Percentiles rank a stretch among this genome's conserved stretches.
These are phyloP conservation scores for Amniculicola lignicola DNA, from an alignment of 495 filamentous ascomycete genomes.

Conservation along the genomic window DNA sequence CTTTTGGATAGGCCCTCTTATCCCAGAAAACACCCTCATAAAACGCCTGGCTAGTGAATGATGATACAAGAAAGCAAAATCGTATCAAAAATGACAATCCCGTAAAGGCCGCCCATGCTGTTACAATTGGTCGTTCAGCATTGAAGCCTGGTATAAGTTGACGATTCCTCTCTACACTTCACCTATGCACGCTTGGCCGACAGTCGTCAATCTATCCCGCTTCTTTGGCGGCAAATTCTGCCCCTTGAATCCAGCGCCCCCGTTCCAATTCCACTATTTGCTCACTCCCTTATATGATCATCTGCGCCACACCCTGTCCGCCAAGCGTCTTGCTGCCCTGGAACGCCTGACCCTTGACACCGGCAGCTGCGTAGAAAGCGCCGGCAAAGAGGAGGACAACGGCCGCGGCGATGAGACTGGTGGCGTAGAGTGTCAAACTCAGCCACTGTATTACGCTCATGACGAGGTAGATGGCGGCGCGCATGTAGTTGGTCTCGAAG, in stretches of 20 bases:
- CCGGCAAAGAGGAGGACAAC: slow-evolving; percentile 74
- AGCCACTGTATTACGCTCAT: slow-evolving; percentile 84
- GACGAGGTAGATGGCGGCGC: slow-evolving; percentile 79
- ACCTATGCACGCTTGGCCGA: too few relatives aligned
- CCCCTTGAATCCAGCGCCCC: background rate
- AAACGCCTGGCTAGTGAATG: slow-evolving; percentile 21
- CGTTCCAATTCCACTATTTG: background rate
- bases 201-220: too few relatives aligned
- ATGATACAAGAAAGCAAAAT: slow-evolving; percentile 27
- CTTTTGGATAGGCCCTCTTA: too few relatives aligned
- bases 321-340: slow-evolving; percentile 95
- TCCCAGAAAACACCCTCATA: background rate
- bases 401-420: slow-evolving; percentile 80
- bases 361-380: slow-evolving; percentile 79
- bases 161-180: too few relatives aligned
- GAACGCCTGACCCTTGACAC: slow-evolving; percentile 87
- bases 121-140: too few relatives aligned
- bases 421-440: slow-evolving; percentile 58
- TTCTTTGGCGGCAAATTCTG: too few relatives aligned
- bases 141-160: too few relatives aligned
- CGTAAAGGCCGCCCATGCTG: too few relatives aligned
- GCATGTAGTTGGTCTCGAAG: slow-evolving; percentile 95
- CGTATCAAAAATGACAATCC: too few relatives aligned
- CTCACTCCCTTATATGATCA: slow-evolving; percentile 73
- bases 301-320: slow-evolving; percentile 90